Evolutionary conservation across 805 yeast genomes (phyloP).

Genomic region (Cyberlindnera euphorbiiphila): DNA sequence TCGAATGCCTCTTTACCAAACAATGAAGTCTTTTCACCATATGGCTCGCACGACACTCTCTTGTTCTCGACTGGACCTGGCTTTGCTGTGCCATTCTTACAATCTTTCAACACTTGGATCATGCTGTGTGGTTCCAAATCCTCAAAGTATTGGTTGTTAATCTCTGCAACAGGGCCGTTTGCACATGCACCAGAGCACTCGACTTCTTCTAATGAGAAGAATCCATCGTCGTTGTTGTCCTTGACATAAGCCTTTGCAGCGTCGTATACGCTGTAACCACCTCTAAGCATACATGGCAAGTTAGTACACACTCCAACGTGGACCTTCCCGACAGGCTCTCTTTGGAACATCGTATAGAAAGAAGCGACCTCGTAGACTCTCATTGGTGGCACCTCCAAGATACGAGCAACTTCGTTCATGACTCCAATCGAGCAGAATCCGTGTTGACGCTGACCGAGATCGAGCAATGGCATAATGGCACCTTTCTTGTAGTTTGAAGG

Average conservation of each 20-base stretch:
- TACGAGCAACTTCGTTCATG: slow-evolving; percentile 84
- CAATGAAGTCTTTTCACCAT: slow-evolving; percentile 62
- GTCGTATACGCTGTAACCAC: slow-evolving; percentile 73
- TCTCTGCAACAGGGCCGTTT: slow-evolving; percentile 84
- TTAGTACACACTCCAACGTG: slow-evolving; percentile 86
- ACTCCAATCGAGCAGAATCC: slow-evolving; percentile 85
- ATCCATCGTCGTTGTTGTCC: slow-evolving; percentile 68
- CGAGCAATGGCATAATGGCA: slow-evolving; percentile 84
- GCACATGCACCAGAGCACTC: slow-evolving; percentile 93
- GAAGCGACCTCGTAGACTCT: slow-evolving; percentile 92
- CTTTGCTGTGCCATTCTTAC: slow-evolving; percentile 56
- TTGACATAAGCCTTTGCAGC: slow-evolving; percentile 59
- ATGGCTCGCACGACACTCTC: slow-evolving; percentile 75
- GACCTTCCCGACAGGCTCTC: slow-evolving; percentile 81
- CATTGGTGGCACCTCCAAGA: slow-evolving; percentile 89
- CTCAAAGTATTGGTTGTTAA: slow-evolving; percentile 80
- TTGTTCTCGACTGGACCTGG: slow-evolving; percentile 66
- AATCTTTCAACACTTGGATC: slow-evolving; percentile 53
- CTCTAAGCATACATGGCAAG: slow-evolving; percentile 84
- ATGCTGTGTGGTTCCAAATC: slow-evolving; percentile 71
- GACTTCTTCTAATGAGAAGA: slow-evolving; percentile 81
- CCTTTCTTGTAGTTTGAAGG: slow-evolving; percentile 85
- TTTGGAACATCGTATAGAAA: slow-evolving; percentile 86
- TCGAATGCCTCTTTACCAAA: slow-evolving; percentile 60
- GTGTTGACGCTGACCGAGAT: slow-evolving; percentile 80